Percentiles rank a stretch among this genome's conserved stretches.
These are phyloP conservation scores for Myriosclerotinia curreyana DNA, from an alignment of 2,329 filamentous ascomycete genomes.

Conservation along the genomic window DNA sequence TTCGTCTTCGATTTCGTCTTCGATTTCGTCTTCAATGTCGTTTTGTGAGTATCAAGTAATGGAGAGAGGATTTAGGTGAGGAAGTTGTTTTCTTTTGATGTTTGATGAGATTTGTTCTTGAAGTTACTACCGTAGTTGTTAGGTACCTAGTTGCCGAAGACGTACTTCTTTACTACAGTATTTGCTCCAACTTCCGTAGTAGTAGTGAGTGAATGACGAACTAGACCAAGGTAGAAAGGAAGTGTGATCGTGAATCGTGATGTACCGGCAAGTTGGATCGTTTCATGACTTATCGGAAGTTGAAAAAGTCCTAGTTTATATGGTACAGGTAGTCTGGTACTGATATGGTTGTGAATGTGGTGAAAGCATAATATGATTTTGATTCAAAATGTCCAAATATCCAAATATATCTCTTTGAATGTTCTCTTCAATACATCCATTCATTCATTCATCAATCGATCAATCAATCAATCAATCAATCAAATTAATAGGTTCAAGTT, in stretches of 20 bases:
- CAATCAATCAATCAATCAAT: neutral
- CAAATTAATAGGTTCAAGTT: too few species aligned
- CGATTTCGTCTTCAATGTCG: too few species aligned
- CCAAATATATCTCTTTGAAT: neutral
- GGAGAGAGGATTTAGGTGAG: neutral
- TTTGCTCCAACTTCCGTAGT: neutral
- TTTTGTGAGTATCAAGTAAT: neutral
- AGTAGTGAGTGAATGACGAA: slow-evolving; percentile 9
- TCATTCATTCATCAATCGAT: too few species aligned
- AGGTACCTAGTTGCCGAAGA: neutral
- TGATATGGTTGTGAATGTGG: neutral
- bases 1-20: too few species aligned
- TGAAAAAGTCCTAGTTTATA: neutral
- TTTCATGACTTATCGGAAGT: neutral
- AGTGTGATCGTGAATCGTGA: slow-evolving; percentile 5
- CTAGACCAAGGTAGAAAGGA: neutral
- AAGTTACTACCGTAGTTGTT: neutral
- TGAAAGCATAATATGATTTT: neutral
- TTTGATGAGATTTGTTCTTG: neutral
- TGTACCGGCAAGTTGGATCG: slow-evolving; percentile 3
- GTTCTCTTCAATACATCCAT: neutral
- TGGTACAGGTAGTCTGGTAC: too few species aligned
- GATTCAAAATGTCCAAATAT: too few species aligned
- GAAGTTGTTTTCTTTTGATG: neutral
- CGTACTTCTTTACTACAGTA: neutral